phyloP scores from a whole-genome alignment of 257 asterid genomes.

The Capsicum rhomboideum region DNA sequence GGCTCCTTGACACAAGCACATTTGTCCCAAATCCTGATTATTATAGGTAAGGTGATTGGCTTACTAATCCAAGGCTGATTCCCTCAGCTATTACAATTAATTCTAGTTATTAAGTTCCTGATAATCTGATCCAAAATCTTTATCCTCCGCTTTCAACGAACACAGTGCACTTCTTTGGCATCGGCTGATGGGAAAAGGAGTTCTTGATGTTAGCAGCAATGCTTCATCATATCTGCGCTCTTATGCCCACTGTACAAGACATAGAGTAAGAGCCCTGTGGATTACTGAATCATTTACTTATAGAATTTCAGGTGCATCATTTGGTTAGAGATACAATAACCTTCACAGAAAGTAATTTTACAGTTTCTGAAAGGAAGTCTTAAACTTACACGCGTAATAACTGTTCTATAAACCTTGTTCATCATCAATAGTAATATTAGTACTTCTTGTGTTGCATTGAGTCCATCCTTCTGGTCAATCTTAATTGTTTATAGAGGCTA shows the following conservation, averaged over 20 bases:
- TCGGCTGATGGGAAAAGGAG: constrained; percentile 89
- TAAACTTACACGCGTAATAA: background rate
- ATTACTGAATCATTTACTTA: background rate
- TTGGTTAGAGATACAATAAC: background rate
- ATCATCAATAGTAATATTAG: background rate
- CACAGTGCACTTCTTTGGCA: constrained; percentile 91
- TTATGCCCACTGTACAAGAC: constrained; percentile 81
- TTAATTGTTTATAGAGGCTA: background rate
- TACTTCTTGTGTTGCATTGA: background rate
- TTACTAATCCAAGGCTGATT: constrained; percentile 4
- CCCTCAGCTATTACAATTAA: constrained; percentile 43
- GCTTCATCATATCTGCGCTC: constrained; percentile 60
- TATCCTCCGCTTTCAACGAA: constrained; percentile 1
- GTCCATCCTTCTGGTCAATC: background rate
- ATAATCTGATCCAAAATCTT: background rate
- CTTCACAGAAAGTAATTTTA: background rate
- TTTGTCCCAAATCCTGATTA: constrained; percentile 89
- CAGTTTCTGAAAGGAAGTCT: background rate
- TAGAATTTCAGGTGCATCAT: background rate
- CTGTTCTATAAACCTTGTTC: background rate
- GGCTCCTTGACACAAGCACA: constrained; percentile 63
- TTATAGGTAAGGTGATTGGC: constrained; percentile 48
- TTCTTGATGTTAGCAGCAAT: constrained; percentile 42
- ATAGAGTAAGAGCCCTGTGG: constrained; percentile 41
- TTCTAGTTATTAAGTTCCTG: constrained; percentile 52